phyloP scores from a whole-genome alignment of 2,329 filamentous ascomycete genomes.

The Metarhizium humberi region DNA sequence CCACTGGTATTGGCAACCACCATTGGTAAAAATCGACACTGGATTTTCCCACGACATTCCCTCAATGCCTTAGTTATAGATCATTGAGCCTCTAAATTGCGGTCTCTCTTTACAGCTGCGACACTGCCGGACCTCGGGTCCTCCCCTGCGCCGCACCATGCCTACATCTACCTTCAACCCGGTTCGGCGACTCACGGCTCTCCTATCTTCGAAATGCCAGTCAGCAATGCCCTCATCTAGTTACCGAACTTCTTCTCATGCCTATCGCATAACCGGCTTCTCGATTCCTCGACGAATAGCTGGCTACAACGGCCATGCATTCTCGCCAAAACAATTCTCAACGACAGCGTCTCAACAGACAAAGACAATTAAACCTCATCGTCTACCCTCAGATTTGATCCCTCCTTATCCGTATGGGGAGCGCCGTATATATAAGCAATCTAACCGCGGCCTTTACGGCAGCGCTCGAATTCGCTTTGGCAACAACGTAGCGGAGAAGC shows the following conservation, averaged over 20 bases:
- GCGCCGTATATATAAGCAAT: constrained; percentile 67
- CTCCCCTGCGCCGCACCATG: constrained; percentile 8
- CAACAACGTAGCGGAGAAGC: constrained; percentile 64
- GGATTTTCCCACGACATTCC: too few species aligned
- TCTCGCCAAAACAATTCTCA: constrained; percentile 22
- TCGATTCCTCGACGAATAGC: not conserved
- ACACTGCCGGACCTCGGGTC: not conserved
- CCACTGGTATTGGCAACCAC: not conserved
- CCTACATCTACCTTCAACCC: constrained; percentile 3
- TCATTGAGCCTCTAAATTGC: not conserved
- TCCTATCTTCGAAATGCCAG: constrained; percentile 8
- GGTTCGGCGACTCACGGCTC: constrained; percentile 11
- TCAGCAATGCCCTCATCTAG: constrained; percentile 5
- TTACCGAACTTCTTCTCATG: not conserved
- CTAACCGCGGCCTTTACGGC: constrained; percentile 67
- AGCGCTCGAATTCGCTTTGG: constrained; percentile 64
- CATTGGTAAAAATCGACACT: not conserved
- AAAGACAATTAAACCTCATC: constrained; percentile 33
- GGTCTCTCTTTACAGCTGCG: not conserved
- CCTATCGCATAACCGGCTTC: not conserved
- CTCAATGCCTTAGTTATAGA: not conserved
- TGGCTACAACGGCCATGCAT: not conserved
- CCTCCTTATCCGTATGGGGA: constrained; percentile 66
- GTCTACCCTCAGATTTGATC: constrained; percentile 39
- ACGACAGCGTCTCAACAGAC: constrained; percentile 24